Evolutionary conservation across 306 rosid species (phyloP).

Genomic region (Gleditsia sinensis): DNA sequence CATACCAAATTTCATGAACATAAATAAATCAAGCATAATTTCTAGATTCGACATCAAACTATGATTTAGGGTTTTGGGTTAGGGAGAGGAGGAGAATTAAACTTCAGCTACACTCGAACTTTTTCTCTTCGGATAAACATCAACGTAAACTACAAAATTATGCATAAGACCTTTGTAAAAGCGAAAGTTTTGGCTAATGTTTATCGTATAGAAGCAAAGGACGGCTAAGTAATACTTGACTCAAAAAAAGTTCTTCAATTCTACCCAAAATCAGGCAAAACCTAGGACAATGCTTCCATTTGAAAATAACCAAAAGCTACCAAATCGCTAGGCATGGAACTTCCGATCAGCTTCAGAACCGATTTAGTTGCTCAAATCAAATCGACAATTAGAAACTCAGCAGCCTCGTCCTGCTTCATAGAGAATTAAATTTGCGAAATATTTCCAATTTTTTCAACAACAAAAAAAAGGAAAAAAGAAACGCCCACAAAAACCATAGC

Average conservation of each 20-base stretch:
- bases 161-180: no score
- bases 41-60: background rate
- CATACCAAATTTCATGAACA: background rate
- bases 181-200: no score
- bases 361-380: conserved; percentile 4
- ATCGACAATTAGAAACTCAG: conserved; percentile 4
- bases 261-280: background rate
- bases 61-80: background rate
- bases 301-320: background rate
- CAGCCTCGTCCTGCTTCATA: no score
- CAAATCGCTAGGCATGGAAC: background rate
- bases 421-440: no score
- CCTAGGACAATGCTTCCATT: background rate
- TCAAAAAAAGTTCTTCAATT: no score
- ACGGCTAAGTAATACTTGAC: background rate
- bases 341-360: conserved; percentile 1
- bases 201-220: background rate
- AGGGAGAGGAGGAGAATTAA: background rate
- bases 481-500: background rate
- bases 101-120: background rate
- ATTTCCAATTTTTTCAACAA: background rate
- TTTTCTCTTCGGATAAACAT: background rate
- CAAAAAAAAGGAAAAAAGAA: no score
- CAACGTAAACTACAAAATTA: background rate
- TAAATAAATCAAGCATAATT: background rate